Evolutionary conservation across 1,284 basidiomycete genomes (phyloP), one percentile per base, ranked within the genome.

Genomic region (Cutaneotrichosporon dermatis): DNA sequence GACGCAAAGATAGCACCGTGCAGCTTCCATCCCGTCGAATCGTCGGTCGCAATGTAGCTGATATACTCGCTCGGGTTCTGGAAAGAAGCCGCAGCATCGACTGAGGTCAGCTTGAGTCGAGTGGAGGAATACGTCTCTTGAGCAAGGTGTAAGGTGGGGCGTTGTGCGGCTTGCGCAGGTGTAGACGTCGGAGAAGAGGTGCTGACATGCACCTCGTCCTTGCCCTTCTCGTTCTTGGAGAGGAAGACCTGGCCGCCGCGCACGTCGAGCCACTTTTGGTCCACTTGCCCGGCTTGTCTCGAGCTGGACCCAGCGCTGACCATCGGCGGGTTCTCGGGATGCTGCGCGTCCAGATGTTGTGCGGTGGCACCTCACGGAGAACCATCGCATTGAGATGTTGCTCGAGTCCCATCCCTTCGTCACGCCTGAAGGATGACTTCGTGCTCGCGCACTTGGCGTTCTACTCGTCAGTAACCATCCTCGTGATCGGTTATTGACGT

Each of bases 201-300:
- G 59, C 69, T 72, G 52, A 76, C 63, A 46, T 76, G 72, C 13
- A 71, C 51, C 70, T 89, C 86, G 66, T 94, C 91, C 79, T 91
- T 92, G 75, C 86, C 86, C 73, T 85, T 88, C 59, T 94, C 89
- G 34, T 89, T 87, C 79, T 94, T 95, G 35, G 88, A 87, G 39
- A 93, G 72, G 82, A 86, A 94, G 51, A 95, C 75, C 58, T 85
- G 84, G 63, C 92, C 90, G 69, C 92, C 90, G 45, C 88, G 83
- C 35, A 94, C 83, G 70, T 88, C 85, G 69, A 95, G 80, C 84
- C 86, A 93, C 35, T 90, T 84, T 93, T 95, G 60, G 81, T 86
- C 92, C 92, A 96, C 76, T 94, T 94, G 43, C 91, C 91, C 60
- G 87, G 85, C 78, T 92, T 93, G 81, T 82, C 79, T 94, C 89